Base-by-base conservation (phyloP, 305 asterid species). In the Rubia peregrina region DNA sequence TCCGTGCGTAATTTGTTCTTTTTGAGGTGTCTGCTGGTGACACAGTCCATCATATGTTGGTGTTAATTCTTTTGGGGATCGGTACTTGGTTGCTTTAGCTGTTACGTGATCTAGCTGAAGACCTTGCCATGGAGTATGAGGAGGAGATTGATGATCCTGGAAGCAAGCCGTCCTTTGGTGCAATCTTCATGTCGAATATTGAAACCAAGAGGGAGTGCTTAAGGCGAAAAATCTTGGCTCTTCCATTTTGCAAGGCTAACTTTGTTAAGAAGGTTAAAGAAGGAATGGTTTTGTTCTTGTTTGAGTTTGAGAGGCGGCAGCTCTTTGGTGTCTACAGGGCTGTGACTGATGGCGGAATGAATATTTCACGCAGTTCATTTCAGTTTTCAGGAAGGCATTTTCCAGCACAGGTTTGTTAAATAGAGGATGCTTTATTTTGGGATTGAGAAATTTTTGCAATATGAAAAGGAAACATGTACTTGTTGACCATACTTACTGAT, bases 241-340 rank as follows among this genome's bases (percentile, higher is more conserved):
- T 90, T 66, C 96, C 96, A 61, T 77, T 75, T 13, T 74, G 89
- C 69, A 57, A n/a, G 62, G 78, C 86, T 71, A 74, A 71, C 69
- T 92, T 92, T 81, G 95, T 90, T 74, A 78, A 77, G 63, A 80
- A 78, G 68, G 74, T 90, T 67, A 92, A 87, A 84, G 77, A 73
- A 67, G 96, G 96, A 78, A 89, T 85, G 96, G 74, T 82, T 76
- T 83, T 90, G 73, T 92, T 92, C 86, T 84, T 92, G 71, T 88
- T 91, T 80, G 95, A 91, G 64, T 82, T 57, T 71, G 88, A 85
- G 76, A 90, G 62, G 73, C 78, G 98, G 75, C 83, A 86, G 68
- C 87, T 91, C 10, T 89, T 78, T 80, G 98, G 98, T 72, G 98
- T 91, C 68, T 91, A 76, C 83, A 85, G 55, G 84, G 98, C 98